Evolutionary conservation across 2,329 filamentous ascomycete genomes (phyloP).

Genomic region (Daldinia sp.): DNA sequence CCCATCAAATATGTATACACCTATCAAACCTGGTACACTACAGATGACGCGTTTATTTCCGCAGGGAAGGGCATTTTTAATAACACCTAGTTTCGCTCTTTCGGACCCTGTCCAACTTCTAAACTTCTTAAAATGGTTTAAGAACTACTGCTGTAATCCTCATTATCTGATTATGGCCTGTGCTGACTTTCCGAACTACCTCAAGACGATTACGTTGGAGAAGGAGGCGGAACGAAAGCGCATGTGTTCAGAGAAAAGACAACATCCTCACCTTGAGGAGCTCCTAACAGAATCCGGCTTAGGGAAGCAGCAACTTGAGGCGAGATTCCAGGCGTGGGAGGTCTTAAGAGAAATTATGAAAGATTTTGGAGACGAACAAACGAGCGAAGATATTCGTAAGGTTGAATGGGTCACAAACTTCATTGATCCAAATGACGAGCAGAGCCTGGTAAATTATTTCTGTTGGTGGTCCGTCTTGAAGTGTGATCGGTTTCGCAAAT

Average conservation of each 20-base stretch:
- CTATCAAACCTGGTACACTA: conserved; percentile 51
- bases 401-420: conserved; percentile 60
- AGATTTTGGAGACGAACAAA: conserved; percentile 51
- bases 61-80: conserved; percentile 58
- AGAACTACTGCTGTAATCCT: conserved; percentile 37
- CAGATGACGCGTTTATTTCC: conserved; percentile 59
- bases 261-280: conserved; percentile 28
- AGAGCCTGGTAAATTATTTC: conserved; percentile 73
- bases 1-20: conserved; percentile 46
- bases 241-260: conserved; percentile 32
- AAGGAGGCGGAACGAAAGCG: conserved; percentile 47
- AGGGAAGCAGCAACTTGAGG: conserved; percentile 40
- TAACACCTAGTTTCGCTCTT: conserved; percentile 64
- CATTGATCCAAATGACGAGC: conserved; percentile 70
- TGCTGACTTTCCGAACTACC: conserved; percentile 53
- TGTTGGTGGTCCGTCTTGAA: conserved; percentile 67
- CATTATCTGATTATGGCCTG: conserved; percentile 54
- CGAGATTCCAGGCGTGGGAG: conserved; percentile 42
- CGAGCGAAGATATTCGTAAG: conserved; percentile 50
- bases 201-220: conserved; percentile 53
- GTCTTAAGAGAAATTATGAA: conserved; percentile 48
- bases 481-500: conserved; percentile 65
- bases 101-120: conserved; percentile 58
- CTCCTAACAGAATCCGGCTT: conserved; percentile 36
- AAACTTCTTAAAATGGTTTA: conserved; percentile 58